These are phyloP conservation scores for Phytophthora sp. DNA, from an alignment of 352 stramenopile genomes.

Conservation along the genomic window DNA sequence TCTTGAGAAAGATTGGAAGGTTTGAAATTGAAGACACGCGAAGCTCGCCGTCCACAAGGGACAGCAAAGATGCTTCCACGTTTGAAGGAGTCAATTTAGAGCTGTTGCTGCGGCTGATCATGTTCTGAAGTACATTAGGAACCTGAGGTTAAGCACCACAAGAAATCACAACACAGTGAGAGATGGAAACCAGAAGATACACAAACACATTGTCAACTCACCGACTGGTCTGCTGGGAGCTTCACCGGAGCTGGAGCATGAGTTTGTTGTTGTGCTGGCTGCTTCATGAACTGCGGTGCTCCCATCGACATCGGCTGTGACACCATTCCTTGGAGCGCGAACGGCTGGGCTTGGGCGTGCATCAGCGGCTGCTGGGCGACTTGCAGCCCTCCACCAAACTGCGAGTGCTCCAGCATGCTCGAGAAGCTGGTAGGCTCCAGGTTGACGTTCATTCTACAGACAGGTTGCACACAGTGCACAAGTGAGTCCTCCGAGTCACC, in stretches of 20 bases:
- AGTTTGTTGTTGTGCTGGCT: constrained; percentile 15
- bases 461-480: constrained; percentile 30
- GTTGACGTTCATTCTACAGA: constrained; percentile 53
- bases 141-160: constrained; percentile 19
- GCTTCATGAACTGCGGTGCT: constrained; percentile 28
- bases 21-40: constrained; percentile 53
- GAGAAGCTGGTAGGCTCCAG: constrained; percentile 42
- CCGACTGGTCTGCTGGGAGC: constrained; percentile 29
- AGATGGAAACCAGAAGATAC: background rate
- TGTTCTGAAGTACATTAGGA: constrained; percentile 46
- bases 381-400: constrained; percentile 36
- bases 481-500: constrained; percentile 34
- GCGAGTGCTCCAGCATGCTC: constrained; percentile 34
- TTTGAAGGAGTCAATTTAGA: constrained; percentile 34
- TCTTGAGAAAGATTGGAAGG: constrained; percentile 63
- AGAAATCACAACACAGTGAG: constrained; percentile 2
- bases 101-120: constrained; percentile 32
- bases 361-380: constrained; percentile 28
- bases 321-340: constrained; percentile 29
- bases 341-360: constrained; percentile 26
- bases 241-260: constrained; percentile 20
- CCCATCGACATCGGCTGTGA: constrained; percentile 31
- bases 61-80: constrained; percentile 54
- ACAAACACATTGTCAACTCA: constrained; percentile 10
- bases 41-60: constrained; percentile 65